Conservation (phyloP, 2,329 filamentous ascomycete species). For the Ceratocystis eucalypticola region DNA sequence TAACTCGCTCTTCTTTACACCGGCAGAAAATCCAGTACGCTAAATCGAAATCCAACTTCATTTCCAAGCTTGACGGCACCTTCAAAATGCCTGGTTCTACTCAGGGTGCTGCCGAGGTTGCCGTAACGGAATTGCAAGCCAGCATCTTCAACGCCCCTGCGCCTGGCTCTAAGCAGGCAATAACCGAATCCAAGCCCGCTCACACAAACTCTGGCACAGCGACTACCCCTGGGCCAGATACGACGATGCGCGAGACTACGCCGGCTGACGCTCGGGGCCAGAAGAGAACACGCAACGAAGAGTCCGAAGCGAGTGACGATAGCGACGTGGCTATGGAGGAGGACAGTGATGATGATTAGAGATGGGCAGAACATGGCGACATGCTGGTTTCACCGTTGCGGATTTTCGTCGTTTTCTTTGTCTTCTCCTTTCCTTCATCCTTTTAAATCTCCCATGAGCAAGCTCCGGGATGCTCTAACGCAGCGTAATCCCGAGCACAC, state of each 20-base stretch:
- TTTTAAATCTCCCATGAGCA: not conserved
- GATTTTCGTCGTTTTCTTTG: not conserved
- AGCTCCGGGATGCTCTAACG: not conserved
- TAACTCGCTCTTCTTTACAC: not conserved
- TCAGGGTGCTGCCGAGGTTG: slow-evolving; percentile 40
- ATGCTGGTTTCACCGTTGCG: not conserved
- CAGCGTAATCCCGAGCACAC: not conserved
- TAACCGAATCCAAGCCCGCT: slow-evolving; percentile 25
- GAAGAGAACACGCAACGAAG: slow-evolving; percentile 59
- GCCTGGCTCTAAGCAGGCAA: slow-evolving; percentile 34
- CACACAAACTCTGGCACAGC: slow-evolving; percentile 33
- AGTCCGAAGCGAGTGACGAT: slow-evolving; percentile 56
- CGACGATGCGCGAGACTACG: slow-evolving; percentile 37
- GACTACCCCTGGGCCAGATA: slow-evolving; percentile 27
- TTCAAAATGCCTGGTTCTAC: slow-evolving; percentile 54
- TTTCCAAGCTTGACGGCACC: slow-evolving; percentile 84
- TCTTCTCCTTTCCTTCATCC: not conserved
- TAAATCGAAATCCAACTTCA: slow-evolving; percentile 73
- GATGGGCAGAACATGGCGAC: not conserved
- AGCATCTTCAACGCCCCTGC: slow-evolving; percentile 62
- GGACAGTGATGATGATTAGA: slow-evolving; percentile 58
- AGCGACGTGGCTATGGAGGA: slow-evolving; percentile 56
- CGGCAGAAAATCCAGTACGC: slow-evolving; percentile 80
- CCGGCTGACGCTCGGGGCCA: slow-evolving; percentile 45
- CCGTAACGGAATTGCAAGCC: slow-evolving; percentile 61